Evolutionary conservation across 2,329 filamentous ascomycete species (phyloP).

Genomic region (Xylaria hypoxylon): DNA sequence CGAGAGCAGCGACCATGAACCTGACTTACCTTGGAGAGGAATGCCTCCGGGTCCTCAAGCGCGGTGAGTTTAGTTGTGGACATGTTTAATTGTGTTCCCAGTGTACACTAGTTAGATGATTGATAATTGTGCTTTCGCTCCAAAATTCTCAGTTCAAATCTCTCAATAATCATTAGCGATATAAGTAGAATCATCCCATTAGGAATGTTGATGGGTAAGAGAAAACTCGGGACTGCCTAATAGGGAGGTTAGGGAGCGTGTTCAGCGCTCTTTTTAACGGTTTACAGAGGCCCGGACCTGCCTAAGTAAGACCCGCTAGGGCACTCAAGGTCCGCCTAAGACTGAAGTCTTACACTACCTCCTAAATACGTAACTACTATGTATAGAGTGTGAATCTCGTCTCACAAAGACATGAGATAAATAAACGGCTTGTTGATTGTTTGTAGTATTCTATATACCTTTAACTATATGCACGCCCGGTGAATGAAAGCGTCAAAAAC

Average conservation of each 20-base stretch:
- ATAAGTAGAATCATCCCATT: constrained; percentile 13
- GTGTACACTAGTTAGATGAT: no score
- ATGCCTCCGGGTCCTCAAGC: constrained; percentile 19
- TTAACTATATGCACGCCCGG: background rate
- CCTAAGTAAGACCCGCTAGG: constrained; percentile 18
- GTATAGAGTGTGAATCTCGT: constrained; percentile 1
- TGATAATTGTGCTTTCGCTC: no score
- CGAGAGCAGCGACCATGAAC: background rate
- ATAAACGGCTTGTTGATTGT: background rate
- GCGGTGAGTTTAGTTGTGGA: constrained; percentile 4
- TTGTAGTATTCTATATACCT: background rate
- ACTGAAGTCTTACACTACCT: background rate
- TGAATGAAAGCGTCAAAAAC: background rate
- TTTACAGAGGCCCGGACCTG: constrained; percentile 25
- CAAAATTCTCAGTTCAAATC: no score
- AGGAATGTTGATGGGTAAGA: background rate
- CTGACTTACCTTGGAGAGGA: constrained; percentile 17
- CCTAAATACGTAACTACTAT: constrained; percentile 1
- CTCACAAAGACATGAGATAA: background rate
- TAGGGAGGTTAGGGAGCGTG: constrained; percentile 14
- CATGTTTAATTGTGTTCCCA: constrained; percentile 3
- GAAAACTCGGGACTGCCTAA: constrained; percentile 17
- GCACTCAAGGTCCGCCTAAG: background rate
- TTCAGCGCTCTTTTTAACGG: constrained; percentile 4
- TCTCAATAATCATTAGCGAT: background rate